A percentile compares a stretch with the other conserved stretches of the same genome.
phyloP scores from a whole-genome alignment of 805 yeast species.

The Candida glaebosa region DNA sequence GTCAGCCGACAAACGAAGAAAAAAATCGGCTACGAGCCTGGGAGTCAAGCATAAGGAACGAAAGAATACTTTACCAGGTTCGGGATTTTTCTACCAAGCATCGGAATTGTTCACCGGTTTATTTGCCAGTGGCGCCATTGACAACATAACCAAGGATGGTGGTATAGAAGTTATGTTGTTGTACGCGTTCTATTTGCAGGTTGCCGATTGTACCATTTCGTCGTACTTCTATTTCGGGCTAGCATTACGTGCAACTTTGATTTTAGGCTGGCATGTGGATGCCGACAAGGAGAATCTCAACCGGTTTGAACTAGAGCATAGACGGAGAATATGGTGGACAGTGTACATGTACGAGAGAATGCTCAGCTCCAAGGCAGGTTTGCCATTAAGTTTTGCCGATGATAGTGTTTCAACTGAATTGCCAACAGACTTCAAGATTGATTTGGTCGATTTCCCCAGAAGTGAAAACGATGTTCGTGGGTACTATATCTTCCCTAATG shows the following conservation, averaged over 20 bases:
- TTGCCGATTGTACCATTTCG: conserved; percentile 80
- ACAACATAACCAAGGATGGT: conserved; percentile 73
- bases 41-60: conserved; percentile 13
- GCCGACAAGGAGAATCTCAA: conserved; percentile 61
- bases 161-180: conserved; percentile 72
- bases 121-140: conserved; percentile 77
- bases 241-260: conserved; percentile 67
- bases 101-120: conserved; percentile 75
- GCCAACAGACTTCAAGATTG: conserved; percentile 69
- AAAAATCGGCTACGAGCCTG: conserved; percentile 9
- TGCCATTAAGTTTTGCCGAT: conserved; percentile 75
- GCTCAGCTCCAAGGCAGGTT: conserved; percentile 79
- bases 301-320: conserved; percentile 52
- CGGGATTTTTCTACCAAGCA: conserved; percentile 74
- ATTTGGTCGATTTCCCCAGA: conserved; percentile 32
- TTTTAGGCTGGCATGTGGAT: conserved; percentile 80
- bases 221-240: conserved; percentile 78
- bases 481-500: conserved; percentile 72
- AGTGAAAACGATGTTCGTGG: conserved; percentile 53
- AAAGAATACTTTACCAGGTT: conserved; percentile 61
- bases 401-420: conserved; percentile 76
- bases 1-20: conserved; percentile 9
- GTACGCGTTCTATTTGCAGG: conserved; percentile 77
- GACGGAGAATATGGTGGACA: conserved; percentile 48
- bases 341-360: conserved; percentile 58